Base-by-base conservation (phyloP, 495 filamentous ascomycete genomes). In the Talaromyces wortmannii region DNA sequence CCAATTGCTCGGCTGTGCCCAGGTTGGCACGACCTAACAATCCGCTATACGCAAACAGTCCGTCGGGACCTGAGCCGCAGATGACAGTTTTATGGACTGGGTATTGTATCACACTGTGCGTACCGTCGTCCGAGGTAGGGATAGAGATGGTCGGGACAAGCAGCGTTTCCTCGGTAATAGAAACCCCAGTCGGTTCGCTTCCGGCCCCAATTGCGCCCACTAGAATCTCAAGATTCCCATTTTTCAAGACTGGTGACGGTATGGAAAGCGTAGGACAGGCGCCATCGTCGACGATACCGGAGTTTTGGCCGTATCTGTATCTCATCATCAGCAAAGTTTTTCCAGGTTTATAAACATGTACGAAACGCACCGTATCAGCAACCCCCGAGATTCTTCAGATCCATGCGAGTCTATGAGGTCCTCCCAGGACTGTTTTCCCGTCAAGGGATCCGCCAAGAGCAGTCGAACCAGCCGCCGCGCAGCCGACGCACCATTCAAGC, bases 21-120 rank as follows among this genome's bases (percentile, higher is more conserved):
- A 73, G 58, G 32, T 66, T 62, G 18, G 68, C 60, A 43, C 67
- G 62, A 55, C 72, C 56, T 47, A 75, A 61, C 53, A 76, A 66
- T 4, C 68, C 65, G 50, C 80, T 76, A 54, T 82, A 80, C 11
- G 76, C 70, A 8, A 81, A 65, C 1, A 82, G 59, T 7, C 77
- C 79, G 16, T 80, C 71, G 16, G 83, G 62, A 0, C 90, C 92
- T 44, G 86, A 78, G 3, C 83, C 84, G 32, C 95, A 83, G 12
- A 97, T 58, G 23, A 97, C 67, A 8, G 86, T 82, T 66, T 86
- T 87, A 61, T 98, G 94, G 13, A 96, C 90, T 0, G 94, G 92
- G 53, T 91, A 90, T 8, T 83, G 82, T 10, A 95, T 74, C 40
- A 85, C 68, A 18, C 80, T 80, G 47, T 81, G 73, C 53, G 79